Conservation (phyloP, 805 yeast genomes). For the Isabelozyma heimii region DNA sequence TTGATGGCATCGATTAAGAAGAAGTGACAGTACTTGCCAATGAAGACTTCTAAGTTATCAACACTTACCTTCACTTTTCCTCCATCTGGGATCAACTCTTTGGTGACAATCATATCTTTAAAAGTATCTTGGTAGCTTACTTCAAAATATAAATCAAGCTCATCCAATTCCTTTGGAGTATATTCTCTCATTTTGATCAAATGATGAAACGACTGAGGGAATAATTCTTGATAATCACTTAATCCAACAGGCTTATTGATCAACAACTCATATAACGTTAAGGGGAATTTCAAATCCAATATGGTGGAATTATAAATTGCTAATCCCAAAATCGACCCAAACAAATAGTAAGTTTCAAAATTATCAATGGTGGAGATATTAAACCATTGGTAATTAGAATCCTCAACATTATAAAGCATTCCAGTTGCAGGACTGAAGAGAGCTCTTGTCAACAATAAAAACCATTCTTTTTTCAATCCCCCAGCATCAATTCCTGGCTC, state of each 20-base stretch:
- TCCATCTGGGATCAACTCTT: slow-evolving; percentile 62
- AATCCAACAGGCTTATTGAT: slow-evolving; percentile 53
- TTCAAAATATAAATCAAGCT: slow-evolving; percentile 58
- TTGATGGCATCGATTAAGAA: slow-evolving; percentile 55
- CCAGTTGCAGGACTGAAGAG: slow-evolving; percentile 69
- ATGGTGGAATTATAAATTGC: slow-evolving; percentile 91
- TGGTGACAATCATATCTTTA: slow-evolving; percentile 37
- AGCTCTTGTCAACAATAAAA: slow-evolving; percentile 65
- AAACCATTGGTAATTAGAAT: slow-evolving; percentile 78
- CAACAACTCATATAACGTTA: slow-evolving; percentile 71
- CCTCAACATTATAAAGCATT: slow-evolving; percentile 63
- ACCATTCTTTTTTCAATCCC: slow-evolving; percentile 94
- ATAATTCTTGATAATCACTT: slow-evolving; percentile 64
- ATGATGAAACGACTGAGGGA: slow-evolving; percentile 58
- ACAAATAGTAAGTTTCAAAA: slow-evolving; percentile 61
- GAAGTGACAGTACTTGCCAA: slow-evolving; percentile 59
- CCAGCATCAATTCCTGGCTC: slow-evolving; percentile 98
- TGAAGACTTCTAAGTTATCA: slow-evolving; percentile 58
- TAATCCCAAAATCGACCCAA: slow-evolving; percentile 85
- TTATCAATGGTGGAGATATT: slow-evolving; percentile 43
- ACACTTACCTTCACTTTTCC: slow-evolving; percentile 49
- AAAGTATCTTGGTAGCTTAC: slow-evolving; percentile 52
- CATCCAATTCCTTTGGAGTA: slow-evolving; percentile 29
- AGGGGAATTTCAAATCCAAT: slow-evolving; percentile 75
- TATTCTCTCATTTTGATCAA: slow-evolving; percentile 26